Conservation (phyloP, 768 basidiomycete genomes). For the Antrodiella citrinella region DNA sequence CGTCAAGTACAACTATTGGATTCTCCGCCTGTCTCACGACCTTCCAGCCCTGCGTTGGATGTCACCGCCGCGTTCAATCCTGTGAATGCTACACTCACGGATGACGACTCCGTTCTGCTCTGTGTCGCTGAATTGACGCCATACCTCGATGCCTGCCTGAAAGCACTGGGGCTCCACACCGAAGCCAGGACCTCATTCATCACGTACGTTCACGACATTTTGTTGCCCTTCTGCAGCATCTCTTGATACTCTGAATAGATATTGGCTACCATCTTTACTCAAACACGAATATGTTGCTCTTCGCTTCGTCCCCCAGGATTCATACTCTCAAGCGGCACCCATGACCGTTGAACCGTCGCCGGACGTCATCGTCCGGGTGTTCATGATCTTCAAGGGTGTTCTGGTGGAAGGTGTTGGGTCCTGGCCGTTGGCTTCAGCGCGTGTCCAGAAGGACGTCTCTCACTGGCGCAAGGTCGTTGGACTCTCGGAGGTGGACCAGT, state of each 20-base stretch:
- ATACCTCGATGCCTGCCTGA: neutral
- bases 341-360: conserved; percentile 32
- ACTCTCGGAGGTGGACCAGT: conserved; percentile 17
- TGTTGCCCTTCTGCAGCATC: too few relatives aligned
- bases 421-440: conserved; percentile 23
- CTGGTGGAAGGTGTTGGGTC: conserved; percentile 10
- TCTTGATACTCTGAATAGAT: too few relatives aligned
- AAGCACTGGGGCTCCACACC: conserved; percentile 29
- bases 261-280: conserved; percentile 36
- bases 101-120: neutral
- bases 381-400: conserved; percentile 40
- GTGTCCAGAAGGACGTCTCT: conserved; percentile 14
- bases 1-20: neutral
- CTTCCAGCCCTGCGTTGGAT: neutral
- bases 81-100: neutral
- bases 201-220: conserved; percentile 18
- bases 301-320: conserved; percentile 36
- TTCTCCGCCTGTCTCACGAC: neutral
- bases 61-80: too few relatives aligned
- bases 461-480: conserved; percentile 30
- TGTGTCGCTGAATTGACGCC: neutral
- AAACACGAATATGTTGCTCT: conserved; percentile 34
- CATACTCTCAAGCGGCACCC: conserved; percentile 32
- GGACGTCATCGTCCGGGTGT: conserved; percentile 35
- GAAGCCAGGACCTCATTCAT: conserved; percentile 40